Base-by-base conservation (phyloP, 108 stramenopile genomes). In the Halocafeteria seosinensis region DNA sequence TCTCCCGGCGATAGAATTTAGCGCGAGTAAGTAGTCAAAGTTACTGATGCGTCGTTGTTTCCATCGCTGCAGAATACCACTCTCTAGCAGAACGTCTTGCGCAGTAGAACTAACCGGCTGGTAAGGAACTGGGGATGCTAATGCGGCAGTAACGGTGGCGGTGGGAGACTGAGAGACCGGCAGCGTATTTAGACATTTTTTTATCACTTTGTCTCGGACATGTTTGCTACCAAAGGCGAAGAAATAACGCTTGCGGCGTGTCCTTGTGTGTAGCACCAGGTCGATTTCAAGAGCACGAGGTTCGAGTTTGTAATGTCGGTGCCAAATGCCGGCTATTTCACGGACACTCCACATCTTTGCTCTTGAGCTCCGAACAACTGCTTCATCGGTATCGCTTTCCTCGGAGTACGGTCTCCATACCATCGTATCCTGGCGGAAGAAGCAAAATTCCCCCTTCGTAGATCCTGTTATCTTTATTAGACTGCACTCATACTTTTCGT, bases 21-120 rank as follows among this genome's bases (percentile, higher is more conserved):
- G 75, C 38, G 66, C 55, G 9, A 64, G 35, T 32, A 81, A 61
- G 70, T 81, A 81, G 33, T 81, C 71, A 38, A 76, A 68, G 62
- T 78, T 81, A 2, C 76, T 75, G 35, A 78, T 72, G 4, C 34
- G 50, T 9, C 75, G 31, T 12, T 24, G n/a, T 37, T 76, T 68
- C 75, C 75, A 76, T 23, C 8, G 36, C 0, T 65, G 21, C 13
- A 69, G 69, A 28, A 12, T 5, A 8, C 11, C 5, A 28, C 30
- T 8, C 32, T 5, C 53, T 31, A 9, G 53, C 11, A 55, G 9
- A 28, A 55, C 9, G 9, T 55, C 9, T 9, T 31, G 9, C 30
- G 5, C 30, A 5, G 8, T 9, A 31, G 30, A 11, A 31, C 11
- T 28, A 31, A 31, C 30, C 53, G 12, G 53, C 11, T 5, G 8